Conservation (phyloP, 2,329 filamentous ascomycete genomes). For the Verticillium zaregamsianum region DNA sequence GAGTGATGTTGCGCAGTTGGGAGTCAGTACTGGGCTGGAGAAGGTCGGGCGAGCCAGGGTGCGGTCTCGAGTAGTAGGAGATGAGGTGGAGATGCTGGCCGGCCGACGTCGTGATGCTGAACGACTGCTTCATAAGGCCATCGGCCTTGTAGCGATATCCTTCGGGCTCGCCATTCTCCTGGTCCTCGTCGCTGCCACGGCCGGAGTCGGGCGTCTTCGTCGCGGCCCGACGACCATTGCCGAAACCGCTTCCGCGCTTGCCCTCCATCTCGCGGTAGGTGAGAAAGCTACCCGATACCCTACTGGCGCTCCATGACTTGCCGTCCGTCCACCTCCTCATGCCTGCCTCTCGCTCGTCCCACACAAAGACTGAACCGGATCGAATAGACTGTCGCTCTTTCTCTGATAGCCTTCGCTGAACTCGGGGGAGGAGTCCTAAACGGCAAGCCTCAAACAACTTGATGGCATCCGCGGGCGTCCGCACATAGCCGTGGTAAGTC, state of each 20-base stretch:
- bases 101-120: slow-evolving; percentile 91
- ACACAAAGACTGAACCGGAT: slow-evolving; percentile 98
- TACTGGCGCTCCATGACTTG: slow-evolving; percentile 97
- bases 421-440: slow-evolving; percentile 81
- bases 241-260: slow-evolving; percentile 80
- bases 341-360: slow-evolving; percentile 96
- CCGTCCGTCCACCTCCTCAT: slow-evolving; percentile 99
- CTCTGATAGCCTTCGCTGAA: slow-evolving; percentile 89
- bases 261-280: slow-evolving; percentile 99
- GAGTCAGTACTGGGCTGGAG: slow-evolving; percentile 80
- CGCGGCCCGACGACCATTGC: slow-evolving; percentile 49
- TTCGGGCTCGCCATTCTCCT: slow-evolving; percentile 79
- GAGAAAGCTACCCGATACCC: slow-evolving; percentile 94
- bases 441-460: slow-evolving; percentile 97
- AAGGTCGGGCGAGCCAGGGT: slow-evolving; percentile 67
- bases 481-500: slow-evolving; percentile 92
- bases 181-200: slow-evolving; percentile 78
- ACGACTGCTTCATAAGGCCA: slow-evolving; percentile 98
- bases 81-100: slow-evolving; percentile 93
- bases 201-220: slow-evolving; percentile 82
- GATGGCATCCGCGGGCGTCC: slow-evolving; percentile 94
- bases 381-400: slow-evolving; percentile 96
- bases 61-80: slow-evolving; percentile 87
- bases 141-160: slow-evolving; percentile 95
- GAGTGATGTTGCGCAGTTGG: slow-evolving; percentile 73